A percentile compares a stretch with the other conserved stretches of the same genome.
phyloP scores from a whole-genome alignment of 2,329 filamentous ascomycete genomes.

The Colletotrichum viniferum region DNA sequence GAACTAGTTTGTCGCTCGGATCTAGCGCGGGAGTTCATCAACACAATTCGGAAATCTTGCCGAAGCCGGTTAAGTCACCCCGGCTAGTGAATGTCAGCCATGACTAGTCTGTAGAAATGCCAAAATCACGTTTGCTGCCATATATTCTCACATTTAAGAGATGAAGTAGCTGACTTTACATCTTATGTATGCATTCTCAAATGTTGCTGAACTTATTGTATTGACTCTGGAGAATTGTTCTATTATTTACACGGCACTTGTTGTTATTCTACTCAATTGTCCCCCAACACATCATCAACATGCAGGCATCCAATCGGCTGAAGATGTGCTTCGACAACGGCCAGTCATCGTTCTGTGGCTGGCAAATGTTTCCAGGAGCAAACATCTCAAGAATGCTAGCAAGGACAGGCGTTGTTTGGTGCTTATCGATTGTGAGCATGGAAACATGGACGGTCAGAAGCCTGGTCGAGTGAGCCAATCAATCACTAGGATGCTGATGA shows the following conservation, averaged over 20 bases:
- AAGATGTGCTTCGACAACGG: neutral
- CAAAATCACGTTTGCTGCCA: neutral
- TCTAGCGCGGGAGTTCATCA: neutral
- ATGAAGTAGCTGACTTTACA: neutral
- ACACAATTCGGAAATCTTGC: neutral
- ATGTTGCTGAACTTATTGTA: neutral
- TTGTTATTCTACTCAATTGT: neutral
- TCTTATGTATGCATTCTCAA: accelerated
- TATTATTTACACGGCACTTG: accelerated
- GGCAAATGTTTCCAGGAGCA: neutral
- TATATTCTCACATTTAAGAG: neutral
- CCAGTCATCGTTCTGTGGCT: neutral
- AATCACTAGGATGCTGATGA: slow-evolving; percentile 29
- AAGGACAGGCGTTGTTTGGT: neutral
- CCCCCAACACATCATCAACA: accelerated
- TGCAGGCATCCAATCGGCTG: neutral
- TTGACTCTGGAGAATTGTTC: accelerated
- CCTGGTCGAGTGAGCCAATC: neutral
- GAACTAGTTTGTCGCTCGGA: neutral
- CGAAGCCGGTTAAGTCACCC: neutral
- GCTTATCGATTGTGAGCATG: neutral
- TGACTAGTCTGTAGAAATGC: neutral
- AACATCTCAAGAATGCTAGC: neutral
- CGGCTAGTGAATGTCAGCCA: neutral
- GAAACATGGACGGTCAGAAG: neutral